phyloP scores from a whole-genome alignment of 345 rosid species.

The Gossypium ekmanianum region DNA sequence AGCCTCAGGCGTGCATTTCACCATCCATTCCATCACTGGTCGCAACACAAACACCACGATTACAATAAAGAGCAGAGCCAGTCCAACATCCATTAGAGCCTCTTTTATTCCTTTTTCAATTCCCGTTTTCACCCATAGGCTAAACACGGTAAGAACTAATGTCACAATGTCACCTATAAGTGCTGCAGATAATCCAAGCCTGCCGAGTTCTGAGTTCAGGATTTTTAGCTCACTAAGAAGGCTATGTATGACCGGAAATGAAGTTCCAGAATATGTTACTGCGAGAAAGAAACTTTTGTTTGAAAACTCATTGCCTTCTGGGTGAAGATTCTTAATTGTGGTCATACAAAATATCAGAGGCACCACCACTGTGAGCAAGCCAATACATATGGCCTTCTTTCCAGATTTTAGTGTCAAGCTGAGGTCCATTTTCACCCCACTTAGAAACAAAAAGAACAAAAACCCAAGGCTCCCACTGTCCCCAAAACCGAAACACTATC shows the following conservation, averaged over 20 bases:
- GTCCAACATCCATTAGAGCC: not conserved
- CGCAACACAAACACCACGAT: no score
- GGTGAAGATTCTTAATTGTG: fast-evolving
- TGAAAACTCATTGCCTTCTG: no score
- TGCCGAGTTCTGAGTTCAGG: not conserved
- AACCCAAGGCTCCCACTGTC: constrained; percentile 16
- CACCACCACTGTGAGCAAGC: not conserved
- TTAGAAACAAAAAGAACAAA: constrained; percentile 22
- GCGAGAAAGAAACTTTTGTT: not conserved
- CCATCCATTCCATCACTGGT: no score
- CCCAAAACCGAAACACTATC: constrained; percentile 10
- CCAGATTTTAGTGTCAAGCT: constrained; percentile 13
- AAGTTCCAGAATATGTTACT: not conserved
- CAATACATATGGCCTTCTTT: constrained; percentile 15
- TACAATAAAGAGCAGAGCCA: not conserved
- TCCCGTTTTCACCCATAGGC: not conserved
- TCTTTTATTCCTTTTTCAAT: not conserved
- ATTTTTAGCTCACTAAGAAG: constrained; percentile 23
- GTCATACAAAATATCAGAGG: not conserved
- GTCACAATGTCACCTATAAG: not conserved
- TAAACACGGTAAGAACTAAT: not conserved
- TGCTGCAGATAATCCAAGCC: no score
- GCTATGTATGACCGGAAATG: constrained; percentile 20
- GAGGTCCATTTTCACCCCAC: not conserved
- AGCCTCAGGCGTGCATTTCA: no score